Evolutionary conservation across 2,329 filamentous ascomycete genomes (phyloP).

Genomic region (Lachnellula arida): DNA sequence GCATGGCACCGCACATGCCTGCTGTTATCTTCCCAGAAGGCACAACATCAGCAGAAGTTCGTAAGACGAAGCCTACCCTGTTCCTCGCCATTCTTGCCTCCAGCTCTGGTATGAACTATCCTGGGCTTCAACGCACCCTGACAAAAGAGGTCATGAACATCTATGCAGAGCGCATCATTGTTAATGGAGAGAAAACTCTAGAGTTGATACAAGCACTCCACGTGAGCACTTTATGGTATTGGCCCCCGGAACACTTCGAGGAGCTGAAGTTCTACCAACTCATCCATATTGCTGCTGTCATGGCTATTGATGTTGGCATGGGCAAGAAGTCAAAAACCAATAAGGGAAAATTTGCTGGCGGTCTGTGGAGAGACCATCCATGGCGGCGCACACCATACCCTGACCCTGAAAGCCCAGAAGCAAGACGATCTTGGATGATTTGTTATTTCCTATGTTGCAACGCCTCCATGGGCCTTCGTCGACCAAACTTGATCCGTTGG

Average conservation of each 20-base stretch:
- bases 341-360: slow-evolving; percentile 35
- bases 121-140: slow-evolving; percentile 38
- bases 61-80: slow-evolving; percentile 56
- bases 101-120: slow-evolving; percentile 52
- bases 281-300: slow-evolving; percentile 46
- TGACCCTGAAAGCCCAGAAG: slow-evolving; percentile 31
- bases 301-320: slow-evolving; percentile 39
- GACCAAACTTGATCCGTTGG: slow-evolving; percentile 42
- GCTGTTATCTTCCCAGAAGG: slow-evolving; percentile 54
- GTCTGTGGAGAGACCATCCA: slow-evolving; percentile 35
- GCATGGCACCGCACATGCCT: slow-evolving; percentile 58
- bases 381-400: slow-evolving; percentile 38
- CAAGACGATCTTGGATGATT: slow-evolving; percentile 32
- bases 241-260: slow-evolving; percentile 42
- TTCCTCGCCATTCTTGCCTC: slow-evolving; percentile 66
- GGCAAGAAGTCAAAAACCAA: slow-evolving; percentile 29
- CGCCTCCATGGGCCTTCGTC: slow-evolving; percentile 40
- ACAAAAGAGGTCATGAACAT: slow-evolving; percentile 45
- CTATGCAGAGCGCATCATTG: slow-evolving; percentile 44
- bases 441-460: slow-evolving; percentile 36
- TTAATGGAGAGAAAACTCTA: slow-evolving; percentile 45
- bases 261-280: slow-evolving; percentile 48
- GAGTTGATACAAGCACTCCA: slow-evolving; percentile 47
- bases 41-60: slow-evolving; percentile 51
- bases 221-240: slow-evolving; percentile 46